Evolutionary conservation across 2,329 filamentous ascomycete genomes (phyloP), one percentile per base, ranked within the genome.

Genomic region (Colletotrichum sp.): DNA sequence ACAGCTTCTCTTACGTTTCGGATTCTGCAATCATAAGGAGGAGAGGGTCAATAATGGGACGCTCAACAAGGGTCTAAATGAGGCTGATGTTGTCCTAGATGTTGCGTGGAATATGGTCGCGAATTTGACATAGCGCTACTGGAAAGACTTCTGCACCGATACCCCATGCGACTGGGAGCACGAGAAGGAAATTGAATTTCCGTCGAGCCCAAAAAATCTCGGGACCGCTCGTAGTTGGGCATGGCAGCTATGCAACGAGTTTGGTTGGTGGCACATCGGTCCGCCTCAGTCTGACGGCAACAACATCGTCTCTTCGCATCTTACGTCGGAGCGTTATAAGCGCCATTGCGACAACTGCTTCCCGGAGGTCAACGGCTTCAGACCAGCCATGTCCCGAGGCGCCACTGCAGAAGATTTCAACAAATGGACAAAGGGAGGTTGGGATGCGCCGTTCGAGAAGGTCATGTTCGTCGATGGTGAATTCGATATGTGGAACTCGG

Each of bases 201-300:
- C 62, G 9, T 56, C 27, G 4, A 15, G 25, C 64, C 70, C 43
- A 10, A 65, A 4, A 34, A n/a, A 65, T 16, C 69, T 60, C 9
- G n/a, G 32, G 5, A 28, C 30, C 32, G 18, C 52, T 6, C 74
- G 70, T 43, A 60, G 36, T 22, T 77, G 71, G 72, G 18, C 34
- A 3, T 77, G 72, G 67, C 67, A 75, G 27, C 72, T 77, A 27
- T 77, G 75, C 56, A 77, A 77, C 68, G 75, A 76, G 48, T 58
- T 75, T 16, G 72, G 71, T 5, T 75, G 73, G 70, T 76, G 70
- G 64, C 74, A 76, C 8, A 43, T 72, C 3, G 74, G 70, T 2
- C 74, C 74, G 32, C 60, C 58, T 22, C 34, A 55, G 34, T 75
- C 74, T 12, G 60, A 76, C 32, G 71, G 74, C 28, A 76, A 48